Evolutionary conservation across 208 protist species (phyloP).

Genomic region (Leishmania tarentolae): DNA sequence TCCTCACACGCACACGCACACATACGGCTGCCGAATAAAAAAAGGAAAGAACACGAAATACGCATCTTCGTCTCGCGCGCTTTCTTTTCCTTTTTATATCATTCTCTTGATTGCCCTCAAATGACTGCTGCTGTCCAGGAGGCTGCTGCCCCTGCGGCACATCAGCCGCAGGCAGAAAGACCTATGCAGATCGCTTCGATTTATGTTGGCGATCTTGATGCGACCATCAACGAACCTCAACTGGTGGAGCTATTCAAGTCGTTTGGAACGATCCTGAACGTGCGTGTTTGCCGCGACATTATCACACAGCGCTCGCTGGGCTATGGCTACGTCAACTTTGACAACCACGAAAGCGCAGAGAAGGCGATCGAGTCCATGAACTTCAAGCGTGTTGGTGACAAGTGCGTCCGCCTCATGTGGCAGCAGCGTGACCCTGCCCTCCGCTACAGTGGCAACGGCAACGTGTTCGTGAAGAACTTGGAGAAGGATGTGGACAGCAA

Average conservation of each 20-base stretch:
- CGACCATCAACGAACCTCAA: constrained; percentile 89
- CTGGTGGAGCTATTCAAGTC: constrained; percentile 98
- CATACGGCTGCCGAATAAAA: background rate
- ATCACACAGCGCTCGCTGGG: constrained; percentile 97
- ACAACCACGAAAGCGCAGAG: constrained; percentile 95
- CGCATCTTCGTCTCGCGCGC: background rate
- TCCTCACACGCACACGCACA: background rate
- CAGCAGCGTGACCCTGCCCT: constrained; percentile 98
- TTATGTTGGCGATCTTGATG: constrained; percentile 98
- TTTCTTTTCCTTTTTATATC: background rate
- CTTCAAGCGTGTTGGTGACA: constrained; percentile 95
- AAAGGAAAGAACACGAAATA: background rate
- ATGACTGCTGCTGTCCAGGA: constrained; percentile 28
- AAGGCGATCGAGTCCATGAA: constrained; percentile 98
- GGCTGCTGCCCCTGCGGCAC: constrained; percentile 22
- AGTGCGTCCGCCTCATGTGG: constrained; percentile 99
- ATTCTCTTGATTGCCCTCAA: background rate
- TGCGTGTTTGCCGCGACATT: constrained; percentile 98
- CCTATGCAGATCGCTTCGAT: constrained; percentile 95
- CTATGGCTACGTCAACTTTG: constrained; percentile 99
- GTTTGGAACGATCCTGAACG: constrained; percentile 98
- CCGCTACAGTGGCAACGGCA: constrained; percentile 97
- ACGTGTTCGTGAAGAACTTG: constrained; percentile 99
- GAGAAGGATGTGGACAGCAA: constrained; percentile 97
- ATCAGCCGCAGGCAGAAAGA: constrained; percentile 37